phyloP scores from a whole-genome alignment of 2,329 filamentous ascomycete species.

The Clonostachys rhizophaga region DNA sequence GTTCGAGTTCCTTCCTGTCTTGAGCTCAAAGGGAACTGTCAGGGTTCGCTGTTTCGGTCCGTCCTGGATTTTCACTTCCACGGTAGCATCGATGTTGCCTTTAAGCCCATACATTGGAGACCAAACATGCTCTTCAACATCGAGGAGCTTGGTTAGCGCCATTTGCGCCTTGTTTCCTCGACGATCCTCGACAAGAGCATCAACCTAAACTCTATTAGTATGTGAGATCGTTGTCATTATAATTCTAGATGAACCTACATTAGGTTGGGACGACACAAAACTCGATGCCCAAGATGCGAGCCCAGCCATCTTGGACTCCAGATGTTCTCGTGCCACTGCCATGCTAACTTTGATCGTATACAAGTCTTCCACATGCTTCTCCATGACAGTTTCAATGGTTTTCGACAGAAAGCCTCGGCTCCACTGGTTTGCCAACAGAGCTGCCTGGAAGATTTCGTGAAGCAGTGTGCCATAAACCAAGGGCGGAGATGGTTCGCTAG shows the following conservation, averaged over 20 bases:
- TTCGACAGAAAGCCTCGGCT: slow-evolving; percentile 60
- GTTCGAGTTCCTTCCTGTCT: slow-evolving; percentile 83
- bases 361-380: slow-evolving; percentile 79
- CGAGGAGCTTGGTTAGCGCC: slow-evolving; percentile 88
- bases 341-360: slow-evolving; percentile 80
- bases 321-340: slow-evolving; percentile 69
- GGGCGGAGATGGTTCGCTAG: slow-evolving; percentile 71
- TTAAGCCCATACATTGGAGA: slow-evolving; percentile 96
- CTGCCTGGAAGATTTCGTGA: slow-evolving; percentile 93
- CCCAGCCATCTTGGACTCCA: slow-evolving; percentile 78
- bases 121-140: slow-evolving; percentile 98
- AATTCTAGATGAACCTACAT: slow-evolving; percentile 36
- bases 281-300: slow-evolving; percentile 77
- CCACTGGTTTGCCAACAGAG: slow-evolving; percentile 80
- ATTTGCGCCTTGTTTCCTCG: slow-evolving; percentile 73
- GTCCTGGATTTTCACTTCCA: slow-evolving; percentile 79
- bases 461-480: slow-evolving; percentile 91
- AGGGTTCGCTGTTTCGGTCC: slow-evolving; percentile 61
- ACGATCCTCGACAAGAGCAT: slow-evolving; percentile 74
- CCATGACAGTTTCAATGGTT: slow-evolving; percentile 65
- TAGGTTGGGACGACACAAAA: slow-evolving; percentile 71
- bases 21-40: slow-evolving; percentile 91
- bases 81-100: slow-evolving; percentile 95
- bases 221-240: slow-evolving; percentile 5
- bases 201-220: slow-evolving; percentile 37